Conservation (phyloP, 306 rosid species). For the Vigna hirtella region DNA sequence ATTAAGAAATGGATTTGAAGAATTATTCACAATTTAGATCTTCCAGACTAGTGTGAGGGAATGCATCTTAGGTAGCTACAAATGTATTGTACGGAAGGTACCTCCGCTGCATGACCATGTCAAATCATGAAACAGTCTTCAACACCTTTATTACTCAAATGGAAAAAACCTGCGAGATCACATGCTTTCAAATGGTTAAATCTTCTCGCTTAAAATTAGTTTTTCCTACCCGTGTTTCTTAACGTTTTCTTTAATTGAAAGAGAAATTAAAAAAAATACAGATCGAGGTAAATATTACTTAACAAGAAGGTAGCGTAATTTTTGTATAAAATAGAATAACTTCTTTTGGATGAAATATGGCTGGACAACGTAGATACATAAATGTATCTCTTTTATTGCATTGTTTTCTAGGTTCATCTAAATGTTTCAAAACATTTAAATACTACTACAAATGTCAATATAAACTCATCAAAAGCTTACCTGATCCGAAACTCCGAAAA, state of each 20-base stretch:
- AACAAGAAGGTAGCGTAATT: background rate
- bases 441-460: background rate
- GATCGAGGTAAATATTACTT: background rate
- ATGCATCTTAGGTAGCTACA: background rate
- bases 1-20: background rate
- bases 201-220: background rate
- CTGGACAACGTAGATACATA: background rate
- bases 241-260: background rate
- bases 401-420: no score
- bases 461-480: constrained; percentile 1
- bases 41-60: background rate
- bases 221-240: background rate
- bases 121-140: constrained; percentile 27
- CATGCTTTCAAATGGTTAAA: background rate
- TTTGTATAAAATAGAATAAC: background rate
- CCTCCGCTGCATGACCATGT: constrained; percentile 17
- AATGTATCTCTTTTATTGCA: no score
- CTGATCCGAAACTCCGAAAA: background rate
- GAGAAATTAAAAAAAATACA: background rate
- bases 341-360: background rate
- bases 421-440: no score
- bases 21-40: background rate
- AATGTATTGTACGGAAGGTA: constrained; percentile 6
- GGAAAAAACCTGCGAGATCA: background rate
- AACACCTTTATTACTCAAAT: background rate